phyloP scores from a whole-genome alignment of 306 rosid species.

The Carpinus fangiana region DNA sequence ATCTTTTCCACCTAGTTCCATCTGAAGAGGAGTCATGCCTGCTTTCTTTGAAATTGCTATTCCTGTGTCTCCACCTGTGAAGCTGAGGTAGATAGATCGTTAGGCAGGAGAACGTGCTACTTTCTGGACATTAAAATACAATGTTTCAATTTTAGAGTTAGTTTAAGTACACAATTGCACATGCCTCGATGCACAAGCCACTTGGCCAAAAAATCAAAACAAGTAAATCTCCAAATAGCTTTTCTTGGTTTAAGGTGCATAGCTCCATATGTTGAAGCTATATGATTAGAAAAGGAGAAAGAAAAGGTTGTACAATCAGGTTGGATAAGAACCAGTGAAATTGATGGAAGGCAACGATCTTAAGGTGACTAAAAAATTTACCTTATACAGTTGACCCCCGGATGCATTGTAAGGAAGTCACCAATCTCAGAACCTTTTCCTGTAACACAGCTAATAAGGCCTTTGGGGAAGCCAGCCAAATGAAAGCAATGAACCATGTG shows the following conservation, averaged over 20 bases:
- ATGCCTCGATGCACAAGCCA: neutral
- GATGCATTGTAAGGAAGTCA: slow-evolving; percentile 97
- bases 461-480: slow-evolving; percentile 94
- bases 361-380: slow-evolving; percentile 13
- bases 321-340: neutral
- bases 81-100: slow-evolving; percentile 43
- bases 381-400: slow-evolving; percentile 94
- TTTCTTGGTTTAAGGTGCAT: neutral
- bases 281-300: neutral
- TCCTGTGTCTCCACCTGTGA: slow-evolving; percentile 99
- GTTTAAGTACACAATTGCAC: neutral
- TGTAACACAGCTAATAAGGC: slow-evolving; percentile 86
- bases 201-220: neutral
- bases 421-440: slow-evolving; percentile 98
- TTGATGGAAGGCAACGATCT: neutral
- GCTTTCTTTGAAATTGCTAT: slow-evolving; percentile 92
- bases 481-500: slow-evolving; percentile 98
- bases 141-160: neutral
- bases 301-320: slow-evolving; percentile 1
- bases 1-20: slow-evolving; percentile 99
- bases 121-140: neutral
- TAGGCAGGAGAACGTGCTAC: slow-evolving; percentile 5
- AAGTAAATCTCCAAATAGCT: neutral
- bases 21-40: slow-evolving; percentile 92
- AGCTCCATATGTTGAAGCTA: neutral